These are phyloP conservation scores for Aspergillus neoniger DNA, from an alignment of 2,329 filamentous ascomycete species.

Conservation along the genomic window DNA sequence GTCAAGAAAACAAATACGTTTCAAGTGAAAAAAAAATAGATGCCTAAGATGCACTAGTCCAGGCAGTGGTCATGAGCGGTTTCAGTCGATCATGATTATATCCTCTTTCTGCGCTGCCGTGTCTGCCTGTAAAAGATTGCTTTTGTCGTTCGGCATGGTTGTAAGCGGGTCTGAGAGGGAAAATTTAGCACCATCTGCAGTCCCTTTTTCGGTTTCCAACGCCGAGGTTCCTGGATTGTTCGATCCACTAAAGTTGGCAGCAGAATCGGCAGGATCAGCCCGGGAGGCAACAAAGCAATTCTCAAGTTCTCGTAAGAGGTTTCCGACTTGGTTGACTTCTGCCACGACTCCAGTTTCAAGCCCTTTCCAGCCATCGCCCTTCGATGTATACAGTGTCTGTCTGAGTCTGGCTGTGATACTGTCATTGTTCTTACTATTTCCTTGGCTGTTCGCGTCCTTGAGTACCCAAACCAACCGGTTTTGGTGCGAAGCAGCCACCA, in stretches of 20 bases:
- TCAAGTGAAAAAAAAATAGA: neutral
- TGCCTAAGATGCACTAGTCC: neutral
- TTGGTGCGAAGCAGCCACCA: slow-evolving; percentile 31
- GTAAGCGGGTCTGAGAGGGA: neutral
- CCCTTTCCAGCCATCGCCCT: slow-evolving; percentile 44
- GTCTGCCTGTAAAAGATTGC: neutral
- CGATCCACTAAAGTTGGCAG: neutral
- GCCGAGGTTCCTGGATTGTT: neutral
- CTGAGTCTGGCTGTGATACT: slow-evolving; percentile 28
- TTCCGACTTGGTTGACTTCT: slow-evolving; percentile 33
- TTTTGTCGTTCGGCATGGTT: neutral
- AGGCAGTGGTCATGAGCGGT: neutral
- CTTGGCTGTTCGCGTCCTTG: slow-evolving; percentile 28
- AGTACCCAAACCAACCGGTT: slow-evolving; percentile 39
- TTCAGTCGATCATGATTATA: slow-evolving; percentile 42
- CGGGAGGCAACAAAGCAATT: slow-evolving; percentile 27
- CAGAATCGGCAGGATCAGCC: neutral
- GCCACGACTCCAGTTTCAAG: slow-evolving; percentile 42
- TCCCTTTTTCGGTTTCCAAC: neutral
- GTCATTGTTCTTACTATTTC: slow-evolving; percentile 20
- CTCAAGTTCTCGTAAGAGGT: slow-evolving; percentile 36
- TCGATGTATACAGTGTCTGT: slow-evolving; percentile 38
- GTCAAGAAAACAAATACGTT: neutral
- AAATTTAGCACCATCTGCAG: neutral
- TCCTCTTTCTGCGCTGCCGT: slow-evolving; percentile 26